Evolutionary conservation across 1,139 yeast genomes (phyloP), one percentile per base, ranked within the genome.

Genomic region (Martiniozyma asiatica): DNA sequence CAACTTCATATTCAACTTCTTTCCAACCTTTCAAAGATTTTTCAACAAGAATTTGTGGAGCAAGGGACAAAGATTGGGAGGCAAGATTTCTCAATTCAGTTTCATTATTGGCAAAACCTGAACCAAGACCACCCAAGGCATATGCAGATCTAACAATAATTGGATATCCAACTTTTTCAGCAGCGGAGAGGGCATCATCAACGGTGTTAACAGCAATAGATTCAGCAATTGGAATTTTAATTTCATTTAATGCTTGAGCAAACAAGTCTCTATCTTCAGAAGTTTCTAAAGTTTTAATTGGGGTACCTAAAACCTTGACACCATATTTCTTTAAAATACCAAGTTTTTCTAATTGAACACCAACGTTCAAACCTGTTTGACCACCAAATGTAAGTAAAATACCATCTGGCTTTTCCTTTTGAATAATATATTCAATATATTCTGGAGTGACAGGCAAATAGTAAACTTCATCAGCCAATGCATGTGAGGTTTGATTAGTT

Each of bases 1-100:
- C 98, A 44, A 89, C 98, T 63, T 89, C 98, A 58, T 89, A 89
- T 63, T 89, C 98, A 36, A 89, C 92, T 63, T 89, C 98, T 58
- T 89, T 89, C 98, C 98, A 89, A 41, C 98, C 98, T 65, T 87
- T 89, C 59, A 89, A 65, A 4, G 97, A 87, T 63, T 82, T 87
- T 61, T 89, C 98, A 40, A 89, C 97, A 48, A 89, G 65, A 47
- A 89, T 82, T 64, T 89, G 99, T 30, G 96, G 96, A 27, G 96
- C 75, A 39, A 85, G 62, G 14, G 95, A 76, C 39, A 89, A 64
- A 2, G 96, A 81, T 57, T 82, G 94, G 29, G 94, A 73, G 29
- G 94, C 78, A 56, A 89, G 68, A 58, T 81, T 79, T 57, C 74
- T 74, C 52, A 89, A 68, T 60, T 89, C 97, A 27, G 70, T 68